Evolutionary conservation across 2,329 filamentous ascomycete genomes (phyloP).

Genomic region (Aspergillus nomiae): DNA sequence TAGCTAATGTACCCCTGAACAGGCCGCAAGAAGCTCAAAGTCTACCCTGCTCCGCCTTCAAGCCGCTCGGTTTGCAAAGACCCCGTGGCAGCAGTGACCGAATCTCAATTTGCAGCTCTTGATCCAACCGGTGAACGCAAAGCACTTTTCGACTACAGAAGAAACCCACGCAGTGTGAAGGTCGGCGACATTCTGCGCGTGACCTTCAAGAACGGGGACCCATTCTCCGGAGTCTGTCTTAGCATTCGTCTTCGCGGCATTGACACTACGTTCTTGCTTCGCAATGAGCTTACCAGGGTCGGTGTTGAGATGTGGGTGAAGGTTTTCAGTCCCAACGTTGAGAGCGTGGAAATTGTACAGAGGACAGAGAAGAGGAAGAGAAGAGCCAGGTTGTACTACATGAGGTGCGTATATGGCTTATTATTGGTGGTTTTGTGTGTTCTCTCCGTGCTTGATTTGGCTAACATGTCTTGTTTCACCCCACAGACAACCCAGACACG

Average conservation of each 20-base stretch:
- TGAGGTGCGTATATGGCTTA: conserved; percentile 58
- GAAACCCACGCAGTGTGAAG: conserved; percentile 76
- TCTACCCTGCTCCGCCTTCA: conserved; percentile 53
- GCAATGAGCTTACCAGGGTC: conserved; percentile 81
- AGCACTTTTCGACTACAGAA: conserved; percentile 71
- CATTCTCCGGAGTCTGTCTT: conserved; percentile 85
- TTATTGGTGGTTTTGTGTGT: neutral
- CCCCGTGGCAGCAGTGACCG: conserved; percentile 68
- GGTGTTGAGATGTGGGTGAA: conserved; percentile 98
- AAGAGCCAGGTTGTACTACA: conserved; percentile 84
- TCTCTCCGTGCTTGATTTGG: neutral
- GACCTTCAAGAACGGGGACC: conserved; percentile 79
- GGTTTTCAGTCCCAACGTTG: conserved; percentile 85
- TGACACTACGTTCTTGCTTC: conserved; percentile 83
- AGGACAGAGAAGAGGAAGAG: conserved; percentile 79
- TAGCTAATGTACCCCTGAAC: conserved; percentile 10
- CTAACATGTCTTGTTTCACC: conserved; percentile 13
- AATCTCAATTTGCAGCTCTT: conserved; percentile 70
- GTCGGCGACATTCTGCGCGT: conserved; percentile 91
- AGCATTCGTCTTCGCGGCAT: conserved; percentile 84
- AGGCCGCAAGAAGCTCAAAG: conserved; percentile 54
- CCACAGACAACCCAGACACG: conserved; percentile 70
- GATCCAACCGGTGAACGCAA: conserved; percentile 84
- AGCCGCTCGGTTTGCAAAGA: conserved; percentile 50
- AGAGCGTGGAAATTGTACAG: conserved; percentile 92